These are phyloP conservation scores for Gossypium anomalum DNA, from an alignment of 345 rosid species.

Conservation along the genomic window DNA sequence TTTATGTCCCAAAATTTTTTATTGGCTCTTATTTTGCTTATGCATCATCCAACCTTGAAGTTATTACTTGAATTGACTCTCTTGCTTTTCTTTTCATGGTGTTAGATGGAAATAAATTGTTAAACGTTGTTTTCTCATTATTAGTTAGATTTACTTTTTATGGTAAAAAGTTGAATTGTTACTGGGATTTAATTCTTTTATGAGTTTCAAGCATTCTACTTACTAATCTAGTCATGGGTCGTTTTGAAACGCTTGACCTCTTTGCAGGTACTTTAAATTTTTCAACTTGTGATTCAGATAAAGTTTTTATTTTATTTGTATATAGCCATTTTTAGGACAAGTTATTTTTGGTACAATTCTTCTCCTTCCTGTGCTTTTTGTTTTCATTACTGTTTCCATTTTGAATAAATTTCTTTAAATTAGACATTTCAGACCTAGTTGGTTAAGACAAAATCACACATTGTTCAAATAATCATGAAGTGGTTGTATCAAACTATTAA, in stretches of 20 bases:
- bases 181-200: no score
- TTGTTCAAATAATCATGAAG: not conserved
- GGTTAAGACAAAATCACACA: not conserved
- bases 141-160: no score
- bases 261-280: no score
- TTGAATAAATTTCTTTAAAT: no score
- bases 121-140: not conserved
- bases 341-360: not conserved
- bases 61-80: not conserved
- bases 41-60: not conserved
- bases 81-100: not conserved
- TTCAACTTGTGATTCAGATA: not conserved
- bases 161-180: no score
- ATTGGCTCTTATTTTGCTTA: not conserved
- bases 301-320: not conserved
- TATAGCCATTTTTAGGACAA: not conserved
- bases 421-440: no score
- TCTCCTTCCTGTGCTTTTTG: fast-evolving
- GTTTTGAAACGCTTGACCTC: no score
- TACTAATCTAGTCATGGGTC: no score
- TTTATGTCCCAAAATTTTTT: not conserved
- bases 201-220: no score
- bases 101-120: not conserved
- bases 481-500: not conserved
- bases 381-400: no score